A percentile compares a stretch with the other conserved stretches of the same genome.
These are phyloP conservation scores for Hypoxylon lienhwacheense DNA, from an alignment of 495 filamentous ascomycete genomes.

Conservation along the genomic window DNA sequence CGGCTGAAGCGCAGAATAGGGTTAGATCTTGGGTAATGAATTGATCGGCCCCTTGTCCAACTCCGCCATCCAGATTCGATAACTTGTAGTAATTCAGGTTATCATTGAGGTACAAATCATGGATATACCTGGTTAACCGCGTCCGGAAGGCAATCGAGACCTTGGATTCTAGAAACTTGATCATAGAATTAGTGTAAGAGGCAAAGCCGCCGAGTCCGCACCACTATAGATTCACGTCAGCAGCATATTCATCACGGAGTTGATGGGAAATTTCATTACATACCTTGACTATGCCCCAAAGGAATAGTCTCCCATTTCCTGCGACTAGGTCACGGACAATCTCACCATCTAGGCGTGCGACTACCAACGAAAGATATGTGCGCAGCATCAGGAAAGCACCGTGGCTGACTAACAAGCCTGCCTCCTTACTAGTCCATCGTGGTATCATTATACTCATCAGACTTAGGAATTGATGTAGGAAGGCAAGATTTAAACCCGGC, in stretches of 20 bases:
- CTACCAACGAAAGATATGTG: constrained; percentile 91
- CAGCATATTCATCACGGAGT: neutral
- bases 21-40: constrained; percentile 98
- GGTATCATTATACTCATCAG: constrained; percentile 97
- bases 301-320: constrained; percentile 84
- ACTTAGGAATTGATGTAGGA: constrained; percentile 94
- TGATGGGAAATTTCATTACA: constrained; percentile 10
- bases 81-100: constrained; percentile 96
- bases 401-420: constrained; percentile 83
- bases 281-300: constrained; percentile 82
- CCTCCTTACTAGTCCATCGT: constrained; percentile 91
- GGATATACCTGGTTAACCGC: constrained; percentile 92
- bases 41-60: constrained; percentile 90
- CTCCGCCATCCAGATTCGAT: constrained; percentile 87
- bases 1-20: constrained; percentile 87
- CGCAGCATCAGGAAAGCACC: constrained; percentile 83
- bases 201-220: constrained; percentile 67
- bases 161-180: constrained; percentile 97
- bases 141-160: constrained; percentile 98
- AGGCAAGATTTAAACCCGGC: constrained; percentile 95
- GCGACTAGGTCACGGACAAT: constrained; percentile 95
- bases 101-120: constrained; percentile 93
- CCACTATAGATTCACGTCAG: constrained; percentile 44
- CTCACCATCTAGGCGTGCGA: constrained; percentile 91
- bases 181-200: constrained; percentile 93